phyloP scores from a whole-genome alignment of 202 grass and related monocot species.

The Saccharum hybrid region DNA sequence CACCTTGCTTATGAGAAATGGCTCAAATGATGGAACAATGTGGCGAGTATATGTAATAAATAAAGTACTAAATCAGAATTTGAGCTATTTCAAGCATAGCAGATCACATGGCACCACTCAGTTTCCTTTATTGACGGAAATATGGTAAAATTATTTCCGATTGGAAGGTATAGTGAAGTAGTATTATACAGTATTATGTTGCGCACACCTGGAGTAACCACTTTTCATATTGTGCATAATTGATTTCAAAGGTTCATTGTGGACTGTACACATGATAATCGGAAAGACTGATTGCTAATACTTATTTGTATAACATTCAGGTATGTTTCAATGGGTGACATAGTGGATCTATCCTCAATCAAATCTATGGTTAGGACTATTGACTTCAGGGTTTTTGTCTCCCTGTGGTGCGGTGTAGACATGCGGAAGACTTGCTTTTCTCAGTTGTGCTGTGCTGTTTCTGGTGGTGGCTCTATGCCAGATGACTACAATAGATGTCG shows the following conservation, averaged over 20 bases:
- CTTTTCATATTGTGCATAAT: not conserved
- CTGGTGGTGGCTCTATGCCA: slow-evolving; percentile 47
- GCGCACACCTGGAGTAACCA: not conserved
- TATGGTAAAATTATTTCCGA: not conserved
- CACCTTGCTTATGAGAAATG: not conserved
- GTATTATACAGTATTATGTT: not conserved
- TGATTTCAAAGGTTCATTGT: slow-evolving; percentile 17
- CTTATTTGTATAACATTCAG: slow-evolving; percentile 55
- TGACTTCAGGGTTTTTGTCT: slow-evolving; percentile 90
- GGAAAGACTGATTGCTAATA: not conserved
- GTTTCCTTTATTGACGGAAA: slow-evolving; percentile 12
- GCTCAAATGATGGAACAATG: not conserved
- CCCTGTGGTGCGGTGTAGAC: slow-evolving; percentile 75
- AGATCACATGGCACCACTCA: not conserved
- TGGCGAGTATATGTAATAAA: not conserved
- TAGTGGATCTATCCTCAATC: slow-evolving; percentile 75
- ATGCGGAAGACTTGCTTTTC: slow-evolving; percentile 72
- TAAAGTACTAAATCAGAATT: not conserved
- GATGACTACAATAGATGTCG: slow-evolving; percentile 71
- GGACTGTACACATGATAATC: not conserved
- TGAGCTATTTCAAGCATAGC: not conserved
- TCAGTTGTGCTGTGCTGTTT: slow-evolving; percentile 71
- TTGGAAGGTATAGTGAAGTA: not conserved
- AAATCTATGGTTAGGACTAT: slow-evolving; percentile 64
- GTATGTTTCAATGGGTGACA: slow-evolving; percentile 83